Percentiles rank a stretch among this genome's conserved stretches.
Conservation (phyloP, 1,284 basidiomycete species). For the Leccinum pallidistipes region DNA sequence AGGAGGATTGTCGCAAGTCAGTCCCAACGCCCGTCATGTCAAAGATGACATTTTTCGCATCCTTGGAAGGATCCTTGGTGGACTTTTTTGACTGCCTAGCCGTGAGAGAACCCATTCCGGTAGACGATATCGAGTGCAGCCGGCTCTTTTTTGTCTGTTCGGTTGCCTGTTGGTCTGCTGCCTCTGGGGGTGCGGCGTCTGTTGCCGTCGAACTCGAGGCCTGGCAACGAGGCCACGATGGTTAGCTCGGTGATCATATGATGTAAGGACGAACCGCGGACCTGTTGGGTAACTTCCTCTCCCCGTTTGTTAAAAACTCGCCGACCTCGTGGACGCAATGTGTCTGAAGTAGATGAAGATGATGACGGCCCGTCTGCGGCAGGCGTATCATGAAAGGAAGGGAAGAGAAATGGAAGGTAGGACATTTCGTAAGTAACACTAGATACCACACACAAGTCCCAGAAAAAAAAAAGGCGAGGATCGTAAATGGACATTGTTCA, state of each 20-base stretch:
- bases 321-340: conserved; percentile 42
- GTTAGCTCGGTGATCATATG: conserved; percentile 19
- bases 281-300: conserved; percentile 36
- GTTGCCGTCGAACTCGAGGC: conserved; percentile 14
- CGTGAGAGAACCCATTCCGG: conserved; percentile 23
- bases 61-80: conserved; percentile 35
- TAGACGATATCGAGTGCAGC: conserved; percentile 24
- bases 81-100: conserved; percentile 24
- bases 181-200: conserved; percentile 8
- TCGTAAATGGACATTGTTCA: conserved; percentile 20
- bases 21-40: conserved; percentile 49
- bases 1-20: conserved; percentile 38
- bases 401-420: conserved; percentile 71
- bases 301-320: conserved; percentile 44
- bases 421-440: conserved; percentile 59
- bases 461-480: conserved; percentile 6
- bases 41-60: conserved; percentile 51
- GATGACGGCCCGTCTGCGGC: conserved; percentile 33
- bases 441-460: conserved; percentile 26
- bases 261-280: conserved; percentile 27
- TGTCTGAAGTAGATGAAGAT: conserved; percentile 40
- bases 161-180: conserved; percentile 8
- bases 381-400: conserved; percentile 35
- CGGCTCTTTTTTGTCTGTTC: conserved; percentile 18
- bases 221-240: conserved; percentile 22